Conservation (phyloP, 129 eudicot genomes). For the Solidago caesia region DNA sequence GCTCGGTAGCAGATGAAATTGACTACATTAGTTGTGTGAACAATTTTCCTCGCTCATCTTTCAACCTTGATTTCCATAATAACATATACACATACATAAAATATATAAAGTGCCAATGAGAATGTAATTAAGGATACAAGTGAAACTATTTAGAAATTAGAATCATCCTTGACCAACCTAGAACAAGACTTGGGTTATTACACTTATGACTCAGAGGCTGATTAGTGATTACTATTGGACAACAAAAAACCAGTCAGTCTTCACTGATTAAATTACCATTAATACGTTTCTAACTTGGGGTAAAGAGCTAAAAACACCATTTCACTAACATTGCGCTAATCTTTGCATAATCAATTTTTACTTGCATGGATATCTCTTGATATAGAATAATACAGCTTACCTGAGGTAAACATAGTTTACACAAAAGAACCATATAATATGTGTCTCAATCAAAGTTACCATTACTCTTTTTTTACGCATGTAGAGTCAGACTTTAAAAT, state of each 20-base stretch:
- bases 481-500: slow-evolving; percentile 2
- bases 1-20: background rate
- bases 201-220: background rate
- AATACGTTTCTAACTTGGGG: background rate
- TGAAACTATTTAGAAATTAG: background rate
- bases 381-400: background rate
- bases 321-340: background rate
- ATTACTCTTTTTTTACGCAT: background rate
- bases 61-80: background rate
- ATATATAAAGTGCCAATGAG: background rate
- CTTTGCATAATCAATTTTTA: background rate
- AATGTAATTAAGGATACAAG: background rate
- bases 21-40: background rate
- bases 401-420: background rate
- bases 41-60: background rate
- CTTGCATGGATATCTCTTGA: background rate
- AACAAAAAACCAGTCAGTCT: background rate
- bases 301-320: background rate
- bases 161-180: background rate
- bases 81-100: background rate
- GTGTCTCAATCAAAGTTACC: background rate
- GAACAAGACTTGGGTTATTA: background rate
- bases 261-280: background rate
- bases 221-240: background rate
- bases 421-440: slow-evolving; percentile 1